Conservation (phyloP, 2,329 filamentous ascomycete species). For the Ramichloridium luteum region DNA sequence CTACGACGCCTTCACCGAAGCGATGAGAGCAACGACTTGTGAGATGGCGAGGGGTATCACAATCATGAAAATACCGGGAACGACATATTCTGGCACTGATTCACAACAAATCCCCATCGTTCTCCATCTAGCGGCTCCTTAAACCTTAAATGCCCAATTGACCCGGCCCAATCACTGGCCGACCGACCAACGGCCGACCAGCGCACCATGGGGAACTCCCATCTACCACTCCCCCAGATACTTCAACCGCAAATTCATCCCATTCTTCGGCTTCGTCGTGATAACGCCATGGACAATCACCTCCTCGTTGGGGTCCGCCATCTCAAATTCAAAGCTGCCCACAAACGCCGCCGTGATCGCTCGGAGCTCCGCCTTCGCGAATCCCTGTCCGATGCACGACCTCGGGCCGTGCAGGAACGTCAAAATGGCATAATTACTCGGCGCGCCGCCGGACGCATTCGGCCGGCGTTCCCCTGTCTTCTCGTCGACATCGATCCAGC, state of each 20-base stretch:
- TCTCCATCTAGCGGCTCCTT: no score
- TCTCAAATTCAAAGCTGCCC: conserved; percentile 16
- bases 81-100: no score
- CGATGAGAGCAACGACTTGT: no score
- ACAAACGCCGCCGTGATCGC: conserved; percentile 20
- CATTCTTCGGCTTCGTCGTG: conserved; percentile 19
- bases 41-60: no score
- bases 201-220: no score
- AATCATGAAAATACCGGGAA: no score
- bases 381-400: conserved; percentile 69
- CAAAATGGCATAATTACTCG: conserved; percentile 31
- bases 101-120: no score
- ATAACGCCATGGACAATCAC: conserved; percentile 16
- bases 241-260: conserved; percentile 16
- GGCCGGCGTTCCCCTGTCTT: conserved; percentile 19
- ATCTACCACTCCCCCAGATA: conserved; percentile 12
- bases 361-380: conserved; percentile 40
- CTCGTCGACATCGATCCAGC: conserved; percentile 31
- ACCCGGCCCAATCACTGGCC: no score
- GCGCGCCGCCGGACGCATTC: conserved; percentile 57
- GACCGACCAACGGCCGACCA: no score
- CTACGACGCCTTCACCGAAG: no score
- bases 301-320: conserved; percentile 16
- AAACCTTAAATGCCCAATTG: no score
- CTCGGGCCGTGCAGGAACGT: conserved; percentile 47